These are phyloP conservation scores for Gnomoniopsis sp. DNA, from an alignment of 2,329 filamentous ascomycete species.

Conservation along the genomic window DNA sequence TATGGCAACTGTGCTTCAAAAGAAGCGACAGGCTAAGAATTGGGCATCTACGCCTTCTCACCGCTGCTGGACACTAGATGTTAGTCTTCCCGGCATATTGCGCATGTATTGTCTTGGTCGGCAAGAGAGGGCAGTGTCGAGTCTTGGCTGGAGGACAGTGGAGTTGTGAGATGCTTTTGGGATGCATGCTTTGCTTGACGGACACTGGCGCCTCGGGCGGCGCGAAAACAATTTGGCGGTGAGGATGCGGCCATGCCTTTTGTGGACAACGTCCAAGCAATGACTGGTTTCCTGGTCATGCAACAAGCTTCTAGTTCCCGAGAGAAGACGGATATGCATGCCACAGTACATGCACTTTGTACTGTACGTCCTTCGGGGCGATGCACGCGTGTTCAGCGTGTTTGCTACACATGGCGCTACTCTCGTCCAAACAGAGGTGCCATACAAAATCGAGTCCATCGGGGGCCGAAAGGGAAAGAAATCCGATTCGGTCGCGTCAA, in stretches of 20 bases:
- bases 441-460: background rate
- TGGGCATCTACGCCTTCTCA: too few relatives aligned
- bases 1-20: too few relatives aligned
- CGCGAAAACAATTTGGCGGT: conserved; percentile 11
- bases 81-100: too few relatives aligned
- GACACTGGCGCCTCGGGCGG: conserved; percentile 11
- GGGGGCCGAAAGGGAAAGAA: background rate
- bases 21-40: too few relatives aligned
- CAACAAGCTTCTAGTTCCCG: background rate
- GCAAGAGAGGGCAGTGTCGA: background rate
- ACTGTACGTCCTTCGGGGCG: too few relatives aligned
- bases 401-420: background rate
- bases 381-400: background rate
- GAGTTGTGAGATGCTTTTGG: background rate
- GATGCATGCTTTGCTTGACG: background rate
- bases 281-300: background rate
- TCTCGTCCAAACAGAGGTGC: too few relatives aligned
- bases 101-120: too few relatives aligned
- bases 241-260: conserved; percentile 9
- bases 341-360: background rate
- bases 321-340: background rate
- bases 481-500: background rate
- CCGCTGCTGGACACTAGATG: too few relatives aligned
- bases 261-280: background rate
- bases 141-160: background rate